These are phyloP conservation scores for Lactifluus subvellereus DNA, from an alignment of 768 basidiomycete species.

Conservation along the genomic window DNA sequence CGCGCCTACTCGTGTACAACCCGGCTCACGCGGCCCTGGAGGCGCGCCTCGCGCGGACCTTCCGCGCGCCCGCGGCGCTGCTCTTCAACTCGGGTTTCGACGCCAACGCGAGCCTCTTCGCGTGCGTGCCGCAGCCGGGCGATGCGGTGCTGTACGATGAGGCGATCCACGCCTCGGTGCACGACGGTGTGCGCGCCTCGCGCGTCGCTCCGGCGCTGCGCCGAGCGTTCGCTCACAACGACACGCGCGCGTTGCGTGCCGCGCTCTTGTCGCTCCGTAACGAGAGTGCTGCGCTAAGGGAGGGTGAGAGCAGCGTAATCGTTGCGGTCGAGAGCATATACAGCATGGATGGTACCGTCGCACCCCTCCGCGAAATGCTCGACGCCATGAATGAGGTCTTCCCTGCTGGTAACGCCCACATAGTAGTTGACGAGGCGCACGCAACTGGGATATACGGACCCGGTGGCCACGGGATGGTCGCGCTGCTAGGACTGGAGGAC, in stretches of 20 bases:
- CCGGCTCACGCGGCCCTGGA: conserved; percentile 69
- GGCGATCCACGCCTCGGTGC: conserved; percentile 85
- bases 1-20: conserved; percentile 76
- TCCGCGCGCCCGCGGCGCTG: conserved; percentile 57
- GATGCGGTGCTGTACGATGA: conserved; percentile 83
- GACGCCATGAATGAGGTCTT: conserved; percentile 55
- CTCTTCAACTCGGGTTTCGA: conserved; percentile 93
- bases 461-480: conserved; percentile 68
- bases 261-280: conserved; percentile 40
- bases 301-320: conserved; percentile 52
- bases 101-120: conserved; percentile 86
- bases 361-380: conserved; percentile 65
- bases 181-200: conserved; percentile 69
- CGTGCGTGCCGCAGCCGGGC: conserved; percentile 67
- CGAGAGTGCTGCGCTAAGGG: conserved; percentile 34
- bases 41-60: conserved; percentile 56
- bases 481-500: conserved; percentile 60
- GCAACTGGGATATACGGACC: conserved; percentile 86
- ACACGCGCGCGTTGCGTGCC: conserved; percentile 42
- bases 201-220: not conserved
- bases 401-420: conserved; percentile 56
- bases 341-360: conserved; percentile 87
- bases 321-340: conserved; percentile 68
- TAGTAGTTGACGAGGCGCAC: conserved; percentile 92
- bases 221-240: conserved; percentile 66